These are phyloP conservation scores for Paramecium sexaurelia DNA, from an alignment of 73 alveolate species.

Conservation along the genomic window DNA sequence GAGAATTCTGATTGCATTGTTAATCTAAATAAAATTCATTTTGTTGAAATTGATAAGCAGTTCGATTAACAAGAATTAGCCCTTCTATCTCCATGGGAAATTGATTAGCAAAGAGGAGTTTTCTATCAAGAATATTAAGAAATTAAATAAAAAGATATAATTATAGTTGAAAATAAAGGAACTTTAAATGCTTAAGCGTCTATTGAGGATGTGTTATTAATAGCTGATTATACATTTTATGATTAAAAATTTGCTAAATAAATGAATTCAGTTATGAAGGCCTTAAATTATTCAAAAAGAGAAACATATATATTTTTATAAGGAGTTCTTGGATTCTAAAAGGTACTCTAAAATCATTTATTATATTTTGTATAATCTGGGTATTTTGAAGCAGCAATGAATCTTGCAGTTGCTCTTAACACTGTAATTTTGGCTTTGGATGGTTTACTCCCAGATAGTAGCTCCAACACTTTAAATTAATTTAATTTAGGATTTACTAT, in stretches of 20 bases:
- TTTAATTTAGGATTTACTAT: conserved; percentile 80
- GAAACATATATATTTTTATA: background rate
- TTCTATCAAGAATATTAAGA: background rate
- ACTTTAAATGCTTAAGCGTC: background rate
- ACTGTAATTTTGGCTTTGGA: conserved; percentile 86
- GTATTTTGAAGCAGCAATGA: conserved; percentile 68
- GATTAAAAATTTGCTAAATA: background rate
- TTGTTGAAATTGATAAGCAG: background rate
- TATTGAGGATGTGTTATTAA: conserved; percentile 32
- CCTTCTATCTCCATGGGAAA: background rate
- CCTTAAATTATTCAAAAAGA: conserved; percentile 5
- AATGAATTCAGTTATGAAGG: conserved; percentile 8
- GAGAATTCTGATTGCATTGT: conserved; percentile 16
- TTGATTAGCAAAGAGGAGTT: background rate
- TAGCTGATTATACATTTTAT: conserved; percentile 24
- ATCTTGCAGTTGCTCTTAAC: conserved; percentile 80
- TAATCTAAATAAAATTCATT: background rate
- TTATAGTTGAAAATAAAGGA: background rate
- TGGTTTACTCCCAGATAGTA: conserved; percentile 51
- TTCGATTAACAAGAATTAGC: background rate
- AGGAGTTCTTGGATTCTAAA: conserved; percentile 3
- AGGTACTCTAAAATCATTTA: background rate
- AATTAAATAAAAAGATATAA: conserved; percentile 5
- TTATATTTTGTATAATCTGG: background rate
- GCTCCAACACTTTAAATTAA: background rate